Evolutionary conservation across 306 rosid species (phyloP).

Genomic region (Argentina anserina): DNA sequence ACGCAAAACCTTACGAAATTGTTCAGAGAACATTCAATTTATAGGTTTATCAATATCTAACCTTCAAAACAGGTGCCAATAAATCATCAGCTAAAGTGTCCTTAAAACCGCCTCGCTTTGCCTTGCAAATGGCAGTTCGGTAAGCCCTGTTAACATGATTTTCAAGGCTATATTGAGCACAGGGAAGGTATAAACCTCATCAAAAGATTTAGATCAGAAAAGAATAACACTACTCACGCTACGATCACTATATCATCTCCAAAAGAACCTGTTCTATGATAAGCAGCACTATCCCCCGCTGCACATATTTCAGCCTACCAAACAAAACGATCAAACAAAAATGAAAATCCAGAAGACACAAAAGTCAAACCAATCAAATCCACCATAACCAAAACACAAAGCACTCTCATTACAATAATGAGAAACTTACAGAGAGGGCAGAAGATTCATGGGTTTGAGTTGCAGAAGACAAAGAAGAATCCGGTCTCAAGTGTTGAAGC

Average conservation of each 20-base stretch:
- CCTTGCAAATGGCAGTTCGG: conserved; percentile 83
- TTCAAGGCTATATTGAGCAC: conserved; percentile 7
- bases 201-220: not conserved
- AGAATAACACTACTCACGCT: conserved; percentile 41
- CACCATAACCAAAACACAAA: not conserved
- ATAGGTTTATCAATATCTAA: conserved; percentile 21
- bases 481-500: conserved; percentile 65
- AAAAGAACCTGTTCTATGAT: conserved; percentile 37
- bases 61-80: conserved; percentile 83
- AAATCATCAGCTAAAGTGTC: conserved; percentile 87
- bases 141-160: conserved; percentile 47
- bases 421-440: conserved; percentile 51
- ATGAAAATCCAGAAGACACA: not conserved
- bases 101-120: conserved; percentile 86
- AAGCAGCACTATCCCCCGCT: conserved; percentile 45
- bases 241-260: conserved; percentile 89
- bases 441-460: conserved; percentile 31
- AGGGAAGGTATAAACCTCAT: not conserved
- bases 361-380: not conserved
- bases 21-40: conserved; percentile 3
- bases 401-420: not conserved
- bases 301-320: conserved; percentile 63
- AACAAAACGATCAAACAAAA: not conserved
- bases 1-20: not conserved
- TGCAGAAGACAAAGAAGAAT: conserved; percentile 34